Evolutionary conservation across 2,329 filamentous ascomycete genomes (phyloP).

Genomic region (Trichoderma citrinoviride): DNA sequence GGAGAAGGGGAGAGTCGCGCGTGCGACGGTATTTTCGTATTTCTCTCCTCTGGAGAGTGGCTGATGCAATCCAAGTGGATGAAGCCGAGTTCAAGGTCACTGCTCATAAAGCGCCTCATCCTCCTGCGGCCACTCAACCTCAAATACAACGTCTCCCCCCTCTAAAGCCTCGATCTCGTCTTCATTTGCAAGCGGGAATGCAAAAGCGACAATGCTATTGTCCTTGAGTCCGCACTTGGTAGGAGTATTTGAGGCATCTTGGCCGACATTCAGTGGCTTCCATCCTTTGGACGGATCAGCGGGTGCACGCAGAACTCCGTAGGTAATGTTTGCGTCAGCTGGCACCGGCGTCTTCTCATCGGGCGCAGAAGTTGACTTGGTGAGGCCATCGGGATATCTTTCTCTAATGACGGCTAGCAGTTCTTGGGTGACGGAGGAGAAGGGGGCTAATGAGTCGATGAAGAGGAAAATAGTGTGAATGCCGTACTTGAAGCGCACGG

Average conservation of each 20-base stretch:
- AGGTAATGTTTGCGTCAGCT: conserved; percentile 43
- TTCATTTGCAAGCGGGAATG: conserved; percentile 42
- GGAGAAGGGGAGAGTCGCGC: too few relatives aligned
- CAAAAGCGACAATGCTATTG: conserved; percentile 50
- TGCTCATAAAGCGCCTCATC: conserved; percentile 39
- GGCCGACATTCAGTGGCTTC: conserved; percentile 43
- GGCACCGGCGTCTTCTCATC: conserved; percentile 41
- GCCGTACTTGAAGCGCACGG: conserved; percentile 70
- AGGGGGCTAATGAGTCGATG: conserved; percentile 55
- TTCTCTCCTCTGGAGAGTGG: too few relatives aligned
- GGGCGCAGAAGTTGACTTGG: conserved; percentile 33
- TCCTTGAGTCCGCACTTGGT: conserved; percentile 45
- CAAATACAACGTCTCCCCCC: conserved; percentile 34
- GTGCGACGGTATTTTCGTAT: too few relatives aligned
- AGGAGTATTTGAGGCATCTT: conserved; percentile 40
- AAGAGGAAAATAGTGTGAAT: conserved; percentile 69
- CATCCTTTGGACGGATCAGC: conserved; percentile 50
- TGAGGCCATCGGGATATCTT: conserved; percentile 54
- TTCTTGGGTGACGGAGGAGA: conserved; percentile 55
- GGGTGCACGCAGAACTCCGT: conserved; percentile 45
- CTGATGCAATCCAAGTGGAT: too few relatives aligned
- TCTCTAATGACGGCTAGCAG: conserved; percentile 59
- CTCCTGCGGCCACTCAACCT: conserved; percentile 47
- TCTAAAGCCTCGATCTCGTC: conserved; percentile 30
- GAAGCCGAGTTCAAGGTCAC: not conserved